Base-by-base conservation (phyloP, 1,284 basidiomycete genomes). In the Papiliotrema fonsecae region DNA sequence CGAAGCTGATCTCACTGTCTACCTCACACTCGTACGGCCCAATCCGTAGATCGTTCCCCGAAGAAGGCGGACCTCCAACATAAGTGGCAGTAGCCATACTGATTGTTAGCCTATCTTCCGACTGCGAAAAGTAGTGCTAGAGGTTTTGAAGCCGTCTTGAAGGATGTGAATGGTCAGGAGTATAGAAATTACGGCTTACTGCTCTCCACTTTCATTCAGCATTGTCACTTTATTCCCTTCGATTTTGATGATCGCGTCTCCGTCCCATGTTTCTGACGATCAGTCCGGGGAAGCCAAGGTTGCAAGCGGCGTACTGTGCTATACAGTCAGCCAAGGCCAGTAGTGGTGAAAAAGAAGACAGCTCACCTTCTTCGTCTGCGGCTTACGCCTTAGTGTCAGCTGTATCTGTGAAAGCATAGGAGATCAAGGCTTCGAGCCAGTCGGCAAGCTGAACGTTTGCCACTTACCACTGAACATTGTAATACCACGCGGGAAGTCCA, bases 1-100 rank as follows among this genome's bases (percentile, higher is more conserved):
- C 60, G 6, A 43, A 45, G 1, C 55, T 41, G 4, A 70, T 52
- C 16, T 45, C 39, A 7, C 58, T 53, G 42, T 72, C 68, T 2
- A 70, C 57, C 28, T 64, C 59, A 14, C 88, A 73, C 35, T 90
- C 87, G 65, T 83, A 86, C 30, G 79, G 79, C 1, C 82, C 81
- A 6, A 91, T 67, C 6, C 62, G 72, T 45, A 88, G 75, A 43
- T 82, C 79, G 1, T 52, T 39, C 28, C 69, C 61, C 27, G 57
- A 39, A 6, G 47, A 47, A 13, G 55, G 56, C 13, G 57, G 26
- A 31, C 52, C 40, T 4, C 65, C 65, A 21, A 54, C 49, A 24
- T 67, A 57, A 7, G 56, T 46, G 2, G 58, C 58, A 0, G 57
- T 59, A 6, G 52, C 66, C 51, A 72, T 63, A 30, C 65, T 69